Evolutionary conservation across 306 rosid genomes (phyloP).

Genomic region (Lablab purpureus): DNA sequence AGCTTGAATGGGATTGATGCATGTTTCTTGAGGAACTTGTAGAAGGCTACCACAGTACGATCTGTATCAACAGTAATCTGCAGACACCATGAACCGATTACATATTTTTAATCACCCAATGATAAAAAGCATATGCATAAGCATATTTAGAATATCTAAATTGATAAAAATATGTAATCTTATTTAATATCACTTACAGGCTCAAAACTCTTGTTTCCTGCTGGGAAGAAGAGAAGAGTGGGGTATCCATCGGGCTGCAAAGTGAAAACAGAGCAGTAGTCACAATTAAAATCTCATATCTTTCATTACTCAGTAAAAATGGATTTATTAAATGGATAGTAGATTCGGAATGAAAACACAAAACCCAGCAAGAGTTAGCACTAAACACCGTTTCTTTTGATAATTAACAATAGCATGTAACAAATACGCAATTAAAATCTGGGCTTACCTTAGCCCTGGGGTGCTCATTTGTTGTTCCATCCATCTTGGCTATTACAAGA

Average conservation of each 20-base stretch:
- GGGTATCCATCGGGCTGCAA: slow-evolving; percentile 65
- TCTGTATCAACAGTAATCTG: slow-evolving; percentile 90
- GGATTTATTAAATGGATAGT: background rate
- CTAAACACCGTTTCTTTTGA: slow-evolving; percentile 26
- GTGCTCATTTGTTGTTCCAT: slow-evolving; percentile 98
- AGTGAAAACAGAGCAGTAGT: slow-evolving; percentile 29
- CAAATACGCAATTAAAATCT: slow-evolving; percentile 24
- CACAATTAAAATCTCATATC: slow-evolving; percentile 18
- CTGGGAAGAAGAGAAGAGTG: slow-evolving; percentile 64
- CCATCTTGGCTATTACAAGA: slow-evolving; percentile 96
- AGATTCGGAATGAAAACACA: slow-evolving; percentile 12
- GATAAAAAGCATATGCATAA: slow-evolving; percentile 16
- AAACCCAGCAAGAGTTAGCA: slow-evolving; percentile 23
- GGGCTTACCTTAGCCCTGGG: slow-evolving; percentile 91
- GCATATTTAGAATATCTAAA: slow-evolving; percentile 28
- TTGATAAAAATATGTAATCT: slow-evolving; percentile 17
- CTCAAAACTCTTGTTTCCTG: slow-evolving; percentile 66
- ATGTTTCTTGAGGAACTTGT: slow-evolving; percentile 89
- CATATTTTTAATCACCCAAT: background rate
- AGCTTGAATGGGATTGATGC: slow-evolving; percentile 99
- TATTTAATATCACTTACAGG: slow-evolving; percentile 52
- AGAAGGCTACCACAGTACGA: slow-evolving; percentile 95
- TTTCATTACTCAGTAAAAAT: slow-evolving; percentile 1
- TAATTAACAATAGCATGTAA: slow-evolving; percentile 3
- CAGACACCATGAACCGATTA: slow-evolving; percentile 41